These are phyloP conservation scores for Haematococcus lacustris DNA, from an alignment of 139 green algal species.

Conservation along the genomic window DNA sequence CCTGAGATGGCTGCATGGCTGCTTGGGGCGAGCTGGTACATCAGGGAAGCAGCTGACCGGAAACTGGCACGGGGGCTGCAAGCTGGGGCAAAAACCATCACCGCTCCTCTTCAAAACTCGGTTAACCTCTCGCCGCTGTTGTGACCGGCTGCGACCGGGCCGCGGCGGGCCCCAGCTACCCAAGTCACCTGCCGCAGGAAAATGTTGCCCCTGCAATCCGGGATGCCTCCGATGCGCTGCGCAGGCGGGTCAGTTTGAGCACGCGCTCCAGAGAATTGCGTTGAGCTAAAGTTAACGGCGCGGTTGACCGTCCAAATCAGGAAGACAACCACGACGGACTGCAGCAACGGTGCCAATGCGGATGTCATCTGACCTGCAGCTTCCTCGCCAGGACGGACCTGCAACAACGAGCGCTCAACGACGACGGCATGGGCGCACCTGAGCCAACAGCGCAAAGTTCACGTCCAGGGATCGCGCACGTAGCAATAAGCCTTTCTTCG, in stretches of 20 bases:
- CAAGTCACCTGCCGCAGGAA: neutral
- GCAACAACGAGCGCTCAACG: too few species aligned
- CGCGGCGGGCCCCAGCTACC: neutral
- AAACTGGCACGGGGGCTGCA: neutral
- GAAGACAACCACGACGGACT: too few species aligned
- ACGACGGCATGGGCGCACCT: too few species aligned
- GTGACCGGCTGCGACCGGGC: neutral
- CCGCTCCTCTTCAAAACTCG: neutral
- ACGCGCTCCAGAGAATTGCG: neutral
- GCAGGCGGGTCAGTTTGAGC: neutral
- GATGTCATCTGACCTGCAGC: too few species aligned
- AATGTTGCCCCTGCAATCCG: conserved; percentile 2
- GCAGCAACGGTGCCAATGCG: too few species aligned
- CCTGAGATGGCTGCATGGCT: too few species aligned
- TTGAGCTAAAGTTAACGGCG: neutral
- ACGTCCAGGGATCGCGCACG: too few species aligned
- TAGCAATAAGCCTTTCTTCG: too few species aligned
- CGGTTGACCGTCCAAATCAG: too few species aligned
- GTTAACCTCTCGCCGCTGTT: neutral
- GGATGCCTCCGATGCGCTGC: neutral
- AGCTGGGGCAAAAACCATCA: neutral
- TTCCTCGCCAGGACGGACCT: too few species aligned
- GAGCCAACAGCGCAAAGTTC: too few species aligned
- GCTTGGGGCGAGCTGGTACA: too few species aligned
- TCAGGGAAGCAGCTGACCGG: neutral